Conservation (phyloP, 1,284 basidiomycete genomes). For the Malassezia dermatis region DNA sequence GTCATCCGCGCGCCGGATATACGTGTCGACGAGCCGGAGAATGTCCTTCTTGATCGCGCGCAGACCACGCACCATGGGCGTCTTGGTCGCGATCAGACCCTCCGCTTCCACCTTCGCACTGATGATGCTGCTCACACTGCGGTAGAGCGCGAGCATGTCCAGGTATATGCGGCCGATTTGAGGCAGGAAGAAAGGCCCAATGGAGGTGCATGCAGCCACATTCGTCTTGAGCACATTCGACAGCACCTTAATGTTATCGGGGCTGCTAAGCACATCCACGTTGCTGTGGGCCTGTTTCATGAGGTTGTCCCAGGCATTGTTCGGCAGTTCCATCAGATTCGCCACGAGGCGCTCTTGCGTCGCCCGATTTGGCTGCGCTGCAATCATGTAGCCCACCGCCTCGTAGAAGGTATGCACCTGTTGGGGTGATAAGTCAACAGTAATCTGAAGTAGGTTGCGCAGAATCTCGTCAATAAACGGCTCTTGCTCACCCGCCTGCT, state of each 20-base stretch:
- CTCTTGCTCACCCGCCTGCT: constrained; percentile 91
- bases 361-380: constrained; percentile 92
- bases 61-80: constrained; percentile 85
- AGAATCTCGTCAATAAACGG: constrained; percentile 98
- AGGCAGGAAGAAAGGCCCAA: constrained; percentile 90
- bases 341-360: constrained; percentile 89
- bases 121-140: constrained; percentile 94
- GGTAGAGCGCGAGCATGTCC: constrained; percentile 97
- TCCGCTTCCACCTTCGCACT: constrained; percentile 72
- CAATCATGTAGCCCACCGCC: constrained; percentile 98
- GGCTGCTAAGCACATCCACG: constrained; percentile 79
- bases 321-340: constrained; percentile 94
- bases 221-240: constrained; percentile 98
- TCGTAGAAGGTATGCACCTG: constrained; percentile 62
- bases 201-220: constrained; percentile 92
- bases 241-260: constrained; percentile 93
- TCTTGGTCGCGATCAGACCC: constrained; percentile 86
- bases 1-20: constrained; percentile 92
- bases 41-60: constrained; percentile 99
- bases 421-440: constrained; percentile 83
- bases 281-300: constrained; percentile 92
- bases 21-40: constrained; percentile 86
- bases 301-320: constrained; percentile 92
- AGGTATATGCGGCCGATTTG: constrained; percentile 93
- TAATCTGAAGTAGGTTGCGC: constrained; percentile 80